Percentiles rank a stretch among this genome's conserved stretches.
phyloP scores from a whole-genome alignment of 352 stramenopile genomes.

The Pythium dissimile region DNA sequence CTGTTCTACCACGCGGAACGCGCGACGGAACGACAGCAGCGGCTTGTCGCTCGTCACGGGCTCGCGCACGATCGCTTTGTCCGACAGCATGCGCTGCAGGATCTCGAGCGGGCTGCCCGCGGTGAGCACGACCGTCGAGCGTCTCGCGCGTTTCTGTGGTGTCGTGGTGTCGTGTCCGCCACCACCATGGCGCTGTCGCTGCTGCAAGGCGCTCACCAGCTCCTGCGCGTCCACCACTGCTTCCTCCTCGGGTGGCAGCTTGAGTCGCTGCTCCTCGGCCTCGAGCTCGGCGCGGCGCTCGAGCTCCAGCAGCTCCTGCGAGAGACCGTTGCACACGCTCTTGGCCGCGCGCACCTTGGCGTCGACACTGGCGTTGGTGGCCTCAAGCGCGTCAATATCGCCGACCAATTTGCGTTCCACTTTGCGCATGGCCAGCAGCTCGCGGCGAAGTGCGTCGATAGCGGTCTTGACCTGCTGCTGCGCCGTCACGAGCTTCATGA shows the following conservation, averaged over 20 bases:
- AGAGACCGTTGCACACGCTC: conserved; percentile 41
- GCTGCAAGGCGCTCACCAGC: conserved; percentile 57
- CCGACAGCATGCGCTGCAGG: conserved; percentile 18
- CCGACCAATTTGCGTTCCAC: conserved; percentile 53
- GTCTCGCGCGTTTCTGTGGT: no score
- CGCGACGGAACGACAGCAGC: conserved; percentile 25
- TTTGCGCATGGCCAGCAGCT: conserved; percentile 56
- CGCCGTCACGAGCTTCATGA: conserved; percentile 70
- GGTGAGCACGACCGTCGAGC: conserved; percentile 16
- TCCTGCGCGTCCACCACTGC: conserved; percentile 57
- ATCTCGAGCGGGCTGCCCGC: conserved; percentile 10
- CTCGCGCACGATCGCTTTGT: not conserved
- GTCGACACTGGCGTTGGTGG: conserved; percentile 35
- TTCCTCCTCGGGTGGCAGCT: conserved; percentile 58
- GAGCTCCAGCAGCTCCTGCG: conserved; percentile 50
- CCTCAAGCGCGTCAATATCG: conserved; percentile 50
- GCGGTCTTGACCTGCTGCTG: conserved; percentile 59
- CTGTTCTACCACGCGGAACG: conserved; percentile 54
- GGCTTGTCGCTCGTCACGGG: conserved; percentile 16
- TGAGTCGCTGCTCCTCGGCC: conserved; percentile 48
- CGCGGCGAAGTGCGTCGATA: conserved; percentile 54
- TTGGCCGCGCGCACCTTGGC: conserved; percentile 50
- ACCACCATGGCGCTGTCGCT: conserved; percentile 5
- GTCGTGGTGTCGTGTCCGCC: no score
- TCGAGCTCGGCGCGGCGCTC: conserved; percentile 53